Percentiles rank a stretch among this genome's conserved stretches.
These are phyloP conservation scores for Pythium sp. DNA, from an alignment of 352 stramenopile genomes.

Conservation along the genomic window DNA sequence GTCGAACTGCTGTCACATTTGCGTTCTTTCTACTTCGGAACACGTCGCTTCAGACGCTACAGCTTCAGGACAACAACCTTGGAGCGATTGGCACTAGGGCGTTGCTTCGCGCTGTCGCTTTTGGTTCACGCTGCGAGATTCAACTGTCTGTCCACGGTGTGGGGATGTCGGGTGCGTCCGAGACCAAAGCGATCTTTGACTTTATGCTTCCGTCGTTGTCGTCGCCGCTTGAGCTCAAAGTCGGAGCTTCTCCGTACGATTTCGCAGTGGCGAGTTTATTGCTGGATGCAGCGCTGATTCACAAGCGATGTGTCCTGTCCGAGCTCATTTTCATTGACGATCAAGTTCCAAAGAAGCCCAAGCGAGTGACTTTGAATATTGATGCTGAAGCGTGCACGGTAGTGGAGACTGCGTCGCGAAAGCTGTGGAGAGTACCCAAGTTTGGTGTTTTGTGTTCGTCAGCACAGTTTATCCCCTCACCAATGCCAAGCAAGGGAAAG, in stretches of 20 bases:
- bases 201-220: constrained; percentile 42
- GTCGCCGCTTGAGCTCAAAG: constrained; percentile 54
- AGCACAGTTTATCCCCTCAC: constrained; percentile 44
- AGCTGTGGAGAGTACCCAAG: constrained; percentile 35
- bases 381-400: constrained; percentile 32
- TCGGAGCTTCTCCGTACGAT: constrained; percentile 57
- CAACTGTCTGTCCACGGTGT: constrained; percentile 52
- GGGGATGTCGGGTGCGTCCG: constrained; percentile 23
- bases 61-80: constrained; percentile 60
- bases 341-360: constrained; percentile 26
- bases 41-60: constrained; percentile 30
- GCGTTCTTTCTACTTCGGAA: constrained; percentile 59
- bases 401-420: constrained; percentile 23
- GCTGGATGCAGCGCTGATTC: constrained; percentile 37
- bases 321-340: constrained; percentile 45
- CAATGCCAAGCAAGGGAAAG: constrained; percentile 22
- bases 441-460: constrained; percentile 35
- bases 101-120: constrained; percentile 43
- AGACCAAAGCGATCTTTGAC: constrained; percentile 49
- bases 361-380: constrained; percentile 24
- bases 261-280: constrained; percentile 60
- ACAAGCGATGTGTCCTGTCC: constrained; percentile 38
- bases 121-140: constrained; percentile 54
- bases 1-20: constrained; percentile 50
- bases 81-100: constrained; percentile 52